Evolutionary conservation across 2,329 filamentous ascomycete species (phyloP).

Genomic region (Cladosporium cucumerinum): DNA sequence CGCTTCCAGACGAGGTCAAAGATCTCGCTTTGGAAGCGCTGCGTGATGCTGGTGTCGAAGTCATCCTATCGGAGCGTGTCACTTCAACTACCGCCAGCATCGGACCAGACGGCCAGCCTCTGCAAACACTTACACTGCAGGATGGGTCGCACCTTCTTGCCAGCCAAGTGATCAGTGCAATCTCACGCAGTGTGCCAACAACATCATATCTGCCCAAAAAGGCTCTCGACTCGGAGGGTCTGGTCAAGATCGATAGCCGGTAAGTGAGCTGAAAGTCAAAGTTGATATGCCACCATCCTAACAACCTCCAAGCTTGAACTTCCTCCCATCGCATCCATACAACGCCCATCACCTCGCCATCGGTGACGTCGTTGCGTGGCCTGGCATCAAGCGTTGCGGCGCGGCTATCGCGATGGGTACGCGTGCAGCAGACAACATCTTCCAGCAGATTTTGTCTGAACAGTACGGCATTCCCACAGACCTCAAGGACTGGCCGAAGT

Average conservation of each 20-base stretch:
- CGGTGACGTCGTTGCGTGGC: slow-evolving; percentile 69
- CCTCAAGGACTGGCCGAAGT: slow-evolving; percentile 42
- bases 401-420: slow-evolving; percentile 72
- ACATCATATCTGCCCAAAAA: slow-evolving; percentile 59
- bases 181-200: slow-evolving; percentile 61
- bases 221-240: slow-evolving; percentile 61
- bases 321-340: slow-evolving; percentile 55
- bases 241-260: slow-evolving; percentile 60
- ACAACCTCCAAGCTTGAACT: slow-evolving; percentile 48
- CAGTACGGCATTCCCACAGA: slow-evolving; percentile 33
- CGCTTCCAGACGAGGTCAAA: slow-evolving; percentile 67
- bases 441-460: slow-evolving; percentile 54
- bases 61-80: slow-evolving; percentile 61
- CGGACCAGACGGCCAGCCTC: slow-evolving; percentile 40
- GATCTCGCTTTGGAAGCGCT: slow-evolving; percentile 58
- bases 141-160: slow-evolving; percentile 59
- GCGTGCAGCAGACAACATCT: slow-evolving; percentile 63
- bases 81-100: slow-evolving; percentile 47
- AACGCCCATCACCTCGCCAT: slow-evolving; percentile 62
- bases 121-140: slow-evolving; percentile 54
- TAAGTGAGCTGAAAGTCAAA: too few relatives aligned
- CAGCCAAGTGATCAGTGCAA: slow-evolving; percentile 66
- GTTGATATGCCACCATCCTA: too few relatives aligned
- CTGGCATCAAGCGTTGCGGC: slow-evolving; percentile 76
- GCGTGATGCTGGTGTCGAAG: slow-evolving; percentile 60